Conservation (phyloP, 768 basidiomycete genomes). For the Infundibulicybe gibba region DNA sequence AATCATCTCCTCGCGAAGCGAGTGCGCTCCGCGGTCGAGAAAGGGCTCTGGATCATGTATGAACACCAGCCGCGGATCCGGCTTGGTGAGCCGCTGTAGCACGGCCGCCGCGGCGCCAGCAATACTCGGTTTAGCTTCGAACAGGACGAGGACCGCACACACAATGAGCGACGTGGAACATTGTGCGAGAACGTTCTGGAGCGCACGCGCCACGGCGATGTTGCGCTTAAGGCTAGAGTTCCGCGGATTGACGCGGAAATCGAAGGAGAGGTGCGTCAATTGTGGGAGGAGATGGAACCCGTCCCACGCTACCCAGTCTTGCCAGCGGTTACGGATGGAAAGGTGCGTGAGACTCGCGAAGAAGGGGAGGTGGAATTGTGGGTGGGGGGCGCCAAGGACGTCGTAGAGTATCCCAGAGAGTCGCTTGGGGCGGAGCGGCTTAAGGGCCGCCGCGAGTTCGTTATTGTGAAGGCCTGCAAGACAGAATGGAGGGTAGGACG, state of each 20-base stretch:
- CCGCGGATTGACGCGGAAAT: slow-evolving; percentile 26
- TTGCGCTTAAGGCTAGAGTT: slow-evolving; percentile 13
- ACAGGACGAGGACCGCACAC: slow-evolving; percentile 29
- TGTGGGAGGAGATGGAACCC: slow-evolving; percentile 22
- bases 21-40: slow-evolving; percentile 32
- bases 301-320: slow-evolving; percentile 37
- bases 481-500: background rate
- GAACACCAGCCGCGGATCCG: slow-evolving; percentile 34
- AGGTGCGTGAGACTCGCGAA: slow-evolving; percentile 34
- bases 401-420: slow-evolving; percentile 28
- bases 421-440: slow-evolving; percentile 22
- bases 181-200: slow-evolving; percentile 17
- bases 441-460: slow-evolving; percentile 13
- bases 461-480: slow-evolving; percentile 7
- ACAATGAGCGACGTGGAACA: slow-evolving; percentile 20
- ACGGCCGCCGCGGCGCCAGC: slow-evolving; percentile 11
- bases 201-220: slow-evolving; percentile 15
- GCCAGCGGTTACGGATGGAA: slow-evolving; percentile 36
- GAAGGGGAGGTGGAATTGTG: slow-evolving; percentile 23
- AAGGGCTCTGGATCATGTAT: slow-evolving; percentile 34
- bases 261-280: slow-evolving; percentile 34
- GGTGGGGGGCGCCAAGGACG: slow-evolving; percentile 15
- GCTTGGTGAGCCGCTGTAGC: slow-evolving; percentile 8
- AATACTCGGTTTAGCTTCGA: slow-evolving; percentile 17
- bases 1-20: slow-evolving; percentile 22